These are phyloP conservation scores for Aspergillus affinis DNA, from an alignment of 495 filamentous ascomycete species.

Conservation along the genomic window DNA sequence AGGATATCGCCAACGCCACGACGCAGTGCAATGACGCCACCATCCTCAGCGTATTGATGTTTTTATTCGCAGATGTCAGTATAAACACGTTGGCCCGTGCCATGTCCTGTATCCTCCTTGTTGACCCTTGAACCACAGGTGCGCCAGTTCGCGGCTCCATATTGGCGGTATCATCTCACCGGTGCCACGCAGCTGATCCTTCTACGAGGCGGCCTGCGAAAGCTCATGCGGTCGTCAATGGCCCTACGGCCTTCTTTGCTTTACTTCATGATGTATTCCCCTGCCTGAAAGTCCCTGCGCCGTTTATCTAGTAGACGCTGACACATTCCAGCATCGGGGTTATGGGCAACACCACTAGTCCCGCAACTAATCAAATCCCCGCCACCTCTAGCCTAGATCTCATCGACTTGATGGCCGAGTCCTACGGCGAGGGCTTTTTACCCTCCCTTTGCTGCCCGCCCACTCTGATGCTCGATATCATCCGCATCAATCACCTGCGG, in stretches of 20 bases:
- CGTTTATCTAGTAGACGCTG: too few relatives aligned
- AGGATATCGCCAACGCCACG: conserved; percentile 19
- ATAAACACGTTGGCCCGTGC: not conserved
- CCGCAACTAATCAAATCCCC: conserved; percentile 23
- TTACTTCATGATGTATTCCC: conserved; percentile 6
- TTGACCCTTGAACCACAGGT: conserved; percentile 13
- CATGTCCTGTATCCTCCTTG: too few relatives aligned
- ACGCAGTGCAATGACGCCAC: conserved; percentile 19
- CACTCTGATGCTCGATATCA: conserved; percentile 8
- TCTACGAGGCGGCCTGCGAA: conserved; percentile 25
- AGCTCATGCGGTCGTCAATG: not conserved
- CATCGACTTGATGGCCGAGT: conserved; percentile 15
- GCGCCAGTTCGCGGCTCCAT: conserved; percentile 21
- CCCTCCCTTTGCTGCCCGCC: conserved; percentile 8
- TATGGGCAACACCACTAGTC: conserved; percentile 36
- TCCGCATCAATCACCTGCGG: conserved; percentile 14
- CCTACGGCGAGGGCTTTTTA: conserved; percentile 13
- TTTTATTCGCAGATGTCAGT: conserved; percentile 11
- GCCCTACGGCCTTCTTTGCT: not conserved
- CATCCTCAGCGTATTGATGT: conserved; percentile 16
- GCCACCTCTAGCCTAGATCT: conserved; percentile 16
- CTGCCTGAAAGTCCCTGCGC: not conserved
- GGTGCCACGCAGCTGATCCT: conserved; percentile 23
- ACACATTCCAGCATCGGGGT: conserved; percentile 19
- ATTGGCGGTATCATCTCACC: conserved; percentile 30